These are phyloP conservation scores for Abelmoschus esculentus DNA, from an alignment of 345 rosid genomes.

Conservation along the genomic window DNA sequence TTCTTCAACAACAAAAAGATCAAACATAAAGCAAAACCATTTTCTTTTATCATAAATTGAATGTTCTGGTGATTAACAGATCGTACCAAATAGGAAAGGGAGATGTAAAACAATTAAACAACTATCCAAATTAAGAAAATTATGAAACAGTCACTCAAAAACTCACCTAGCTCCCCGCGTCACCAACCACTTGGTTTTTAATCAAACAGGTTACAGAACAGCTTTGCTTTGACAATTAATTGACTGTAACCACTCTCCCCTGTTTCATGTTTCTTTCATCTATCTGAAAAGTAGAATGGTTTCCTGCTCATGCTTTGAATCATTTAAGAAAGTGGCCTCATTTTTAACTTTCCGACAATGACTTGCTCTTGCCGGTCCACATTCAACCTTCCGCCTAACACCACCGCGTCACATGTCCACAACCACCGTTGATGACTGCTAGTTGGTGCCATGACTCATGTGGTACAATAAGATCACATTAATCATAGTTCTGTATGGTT, in stretches of 20 bases:
- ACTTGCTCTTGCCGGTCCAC: background rate
- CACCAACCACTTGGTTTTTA: background rate
- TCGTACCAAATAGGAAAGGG: background rate
- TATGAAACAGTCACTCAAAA: background rate
- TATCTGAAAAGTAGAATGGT: background rate
- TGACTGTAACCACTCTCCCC: background rate
- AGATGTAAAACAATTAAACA: background rate
- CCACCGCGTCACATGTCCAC: background rate
- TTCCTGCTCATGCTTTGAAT: conserved; percentile 5
- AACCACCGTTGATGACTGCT: background rate
- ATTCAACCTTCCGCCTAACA: background rate
- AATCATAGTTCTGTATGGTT: background rate
- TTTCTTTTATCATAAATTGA: background rate
- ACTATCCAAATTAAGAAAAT: background rate
- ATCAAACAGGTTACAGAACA: background rate
- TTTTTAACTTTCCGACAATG: no score
- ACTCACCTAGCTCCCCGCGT: background rate
- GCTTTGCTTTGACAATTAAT: background rate
- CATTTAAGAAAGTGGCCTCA: background rate
- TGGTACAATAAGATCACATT: background rate
- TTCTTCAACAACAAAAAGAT: background rate
- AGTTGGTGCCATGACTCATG: background rate
- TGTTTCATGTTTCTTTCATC: background rate
- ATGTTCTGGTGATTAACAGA: background rate
- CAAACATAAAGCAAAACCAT: background rate